Conservation (phyloP, 1,284 basidiomycete species). For the Sphagnurus paluster region DNA sequence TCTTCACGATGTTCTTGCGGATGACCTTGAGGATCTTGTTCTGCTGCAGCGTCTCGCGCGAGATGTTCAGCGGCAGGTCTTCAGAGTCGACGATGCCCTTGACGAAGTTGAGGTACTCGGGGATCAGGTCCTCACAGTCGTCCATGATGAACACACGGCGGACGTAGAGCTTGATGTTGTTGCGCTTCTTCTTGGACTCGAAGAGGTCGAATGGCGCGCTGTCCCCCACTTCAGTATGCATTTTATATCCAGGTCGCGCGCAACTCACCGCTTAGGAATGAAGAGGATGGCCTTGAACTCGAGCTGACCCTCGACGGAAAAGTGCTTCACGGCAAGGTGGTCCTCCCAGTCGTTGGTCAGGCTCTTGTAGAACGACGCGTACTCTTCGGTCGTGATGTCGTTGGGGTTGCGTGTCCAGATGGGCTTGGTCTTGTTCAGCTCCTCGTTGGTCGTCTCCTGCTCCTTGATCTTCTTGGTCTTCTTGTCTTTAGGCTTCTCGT, state of each 20-base stretch:
- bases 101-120: conserved; percentile 99
- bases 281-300: conserved; percentile 99
- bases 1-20: conserved; percentile 98
- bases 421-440: conserved; percentile 99
- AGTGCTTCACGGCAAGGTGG: conserved; percentile 99
- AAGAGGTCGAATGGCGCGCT: conserved; percentile 99
- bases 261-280: conserved; percentile 87
- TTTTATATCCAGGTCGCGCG: background rate
- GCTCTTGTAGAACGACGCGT: conserved; percentile 98
- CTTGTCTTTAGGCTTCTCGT: conserved; percentile 88
- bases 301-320: conserved; percentile 99
- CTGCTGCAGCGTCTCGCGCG: conserved; percentile 99
- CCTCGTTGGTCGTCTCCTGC: conserved; percentile 88
- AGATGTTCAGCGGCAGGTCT: conserved; percentile 99
- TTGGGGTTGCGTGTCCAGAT: conserved; percentile 99
- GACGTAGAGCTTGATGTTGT: conserved; percentile 99
- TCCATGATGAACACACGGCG: conserved; percentile 99
- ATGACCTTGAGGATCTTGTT: conserved; percentile 99
- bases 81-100: conserved; percentile 99
- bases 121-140: conserved; percentile 99
- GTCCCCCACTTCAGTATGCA: background rate
- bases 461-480: conserved; percentile 99
- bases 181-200: conserved; percentile 99
- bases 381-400: conserved; percentile 94
- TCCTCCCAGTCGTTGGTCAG: conserved; percentile 99